Evolutionary conservation across 345 rosid genomes (phyloP).

Genomic region (Eucalyptus cladocalyx): DNA sequence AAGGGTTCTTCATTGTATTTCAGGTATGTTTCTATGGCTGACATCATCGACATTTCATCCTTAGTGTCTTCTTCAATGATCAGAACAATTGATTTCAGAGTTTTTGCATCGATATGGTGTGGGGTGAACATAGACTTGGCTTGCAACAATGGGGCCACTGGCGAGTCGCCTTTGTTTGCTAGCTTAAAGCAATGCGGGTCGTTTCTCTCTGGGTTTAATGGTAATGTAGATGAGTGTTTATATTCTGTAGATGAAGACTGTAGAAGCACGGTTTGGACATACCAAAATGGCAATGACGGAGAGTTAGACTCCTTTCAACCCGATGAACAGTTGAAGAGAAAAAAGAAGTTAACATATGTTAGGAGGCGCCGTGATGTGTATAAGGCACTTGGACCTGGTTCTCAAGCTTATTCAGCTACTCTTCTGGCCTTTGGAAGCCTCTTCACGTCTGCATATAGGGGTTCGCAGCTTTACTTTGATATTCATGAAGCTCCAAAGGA

Average conservation of each 20-base stretch:
- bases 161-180: conserved; percentile 16
- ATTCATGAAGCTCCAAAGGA: conserved; percentile 25
- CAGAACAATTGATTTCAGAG: conserved; percentile 64
- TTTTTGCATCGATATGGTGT: conserved; percentile 64
- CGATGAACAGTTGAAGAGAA: conserved; percentile 69
- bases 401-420: conserved; percentile 45
- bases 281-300: conserved; percentile 43
- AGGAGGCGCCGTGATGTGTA: conserved; percentile 61
- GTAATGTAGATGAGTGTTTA: conserved; percentile 53
- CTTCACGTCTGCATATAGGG: conserved; percentile 75
- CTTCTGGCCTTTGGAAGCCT: conserved; percentile 85
- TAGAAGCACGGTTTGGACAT: conserved; percentile 79
- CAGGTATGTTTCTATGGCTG: conserved; percentile 84
- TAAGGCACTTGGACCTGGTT: conserved; percentile 63
- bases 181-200: conserved; percentile 61
- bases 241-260: conserved; percentile 74
- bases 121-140: conserved; percentile 30
- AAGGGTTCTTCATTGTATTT: neutral
- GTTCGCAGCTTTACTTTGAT: conserved; percentile 61
- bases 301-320: conserved; percentile 66
- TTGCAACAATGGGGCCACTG: conserved; percentile 21
- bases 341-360: conserved; percentile 47
- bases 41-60: conserved; percentile 62
- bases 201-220: conserved; percentile 47
- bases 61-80: conserved; percentile 45